Evolutionary conservation across 2,329 filamentous ascomycete species (phyloP).

Genomic region (Cytospora piceae): DNA sequence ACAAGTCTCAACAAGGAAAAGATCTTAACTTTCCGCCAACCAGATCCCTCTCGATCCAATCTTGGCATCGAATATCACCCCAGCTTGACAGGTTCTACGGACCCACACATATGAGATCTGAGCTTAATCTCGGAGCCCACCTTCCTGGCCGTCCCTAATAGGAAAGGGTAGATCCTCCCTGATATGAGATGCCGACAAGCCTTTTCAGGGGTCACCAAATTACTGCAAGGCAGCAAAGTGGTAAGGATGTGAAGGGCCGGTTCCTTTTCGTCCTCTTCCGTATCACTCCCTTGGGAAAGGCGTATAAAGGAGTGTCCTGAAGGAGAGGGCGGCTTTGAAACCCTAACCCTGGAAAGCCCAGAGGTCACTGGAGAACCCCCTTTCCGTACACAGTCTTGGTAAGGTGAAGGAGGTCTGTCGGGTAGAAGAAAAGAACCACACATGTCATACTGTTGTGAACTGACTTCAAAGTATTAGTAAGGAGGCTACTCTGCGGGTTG

Average conservation of each 20-base stretch:
- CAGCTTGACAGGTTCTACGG: conserved; percentile 18
- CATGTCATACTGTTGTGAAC: too few species aligned
- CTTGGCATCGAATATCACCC: conserved; percentile 33
- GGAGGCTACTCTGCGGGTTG: too few species aligned
- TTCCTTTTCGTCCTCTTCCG: background rate
- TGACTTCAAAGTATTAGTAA: too few species aligned
- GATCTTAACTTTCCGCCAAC: conserved; percentile 33
- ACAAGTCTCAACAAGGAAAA: conserved; percentile 19
- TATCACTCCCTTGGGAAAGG: background rate
- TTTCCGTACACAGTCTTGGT: too few species aligned
- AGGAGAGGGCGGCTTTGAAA: too few species aligned
- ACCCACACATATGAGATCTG: background rate
- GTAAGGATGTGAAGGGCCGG: too few species aligned
- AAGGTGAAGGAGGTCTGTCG: too few species aligned
- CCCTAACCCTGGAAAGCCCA: too few species aligned
- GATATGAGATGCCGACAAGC: background rate
- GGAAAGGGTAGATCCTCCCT: conserved; percentile 31
- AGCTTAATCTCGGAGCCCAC: conserved; percentile 37
- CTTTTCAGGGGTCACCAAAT: background rate
- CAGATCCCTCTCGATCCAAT: conserved; percentile 27
- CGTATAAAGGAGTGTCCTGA: too few species aligned
- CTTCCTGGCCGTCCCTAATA: conserved; percentile 38
- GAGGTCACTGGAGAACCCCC: too few species aligned
- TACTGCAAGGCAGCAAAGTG: too few species aligned
- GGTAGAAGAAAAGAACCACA: too few species aligned